A percentile compares a stretch with the other conserved stretches of the same genome.
Conservation (phyloP, 1,139 yeast species). For the Debaryomyces coudertii region DNA sequence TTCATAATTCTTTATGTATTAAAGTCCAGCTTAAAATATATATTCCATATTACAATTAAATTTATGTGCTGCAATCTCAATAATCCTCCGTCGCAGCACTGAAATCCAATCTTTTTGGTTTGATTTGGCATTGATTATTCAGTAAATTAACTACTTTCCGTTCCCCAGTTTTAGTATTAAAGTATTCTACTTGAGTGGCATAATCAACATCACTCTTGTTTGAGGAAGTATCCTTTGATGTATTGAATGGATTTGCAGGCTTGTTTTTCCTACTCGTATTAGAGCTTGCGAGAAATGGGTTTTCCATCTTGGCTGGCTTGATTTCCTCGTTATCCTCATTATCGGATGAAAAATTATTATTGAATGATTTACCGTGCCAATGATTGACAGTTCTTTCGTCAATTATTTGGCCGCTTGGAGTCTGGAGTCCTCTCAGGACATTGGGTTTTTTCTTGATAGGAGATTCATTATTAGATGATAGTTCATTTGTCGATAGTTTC, state of each 20-base stretch:
- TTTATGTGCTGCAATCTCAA: background rate
- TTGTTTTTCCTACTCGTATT: background rate
- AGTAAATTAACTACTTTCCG: conserved; percentile 36
- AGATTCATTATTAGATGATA: conserved; percentile 6
- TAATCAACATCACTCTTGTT: conserved; percentile 25
- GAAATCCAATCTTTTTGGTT: conserved; percentile 47
- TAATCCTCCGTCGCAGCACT: conserved; percentile 2
- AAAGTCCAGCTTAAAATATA: conserved; percentile 8
- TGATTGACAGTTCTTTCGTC: conserved; percentile 35
- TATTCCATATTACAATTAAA: conserved; percentile 1
- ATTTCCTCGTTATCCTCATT: conserved; percentile 24
- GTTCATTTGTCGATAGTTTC: conserved; percentile 3
- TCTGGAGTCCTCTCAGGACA: conserved; percentile 17
- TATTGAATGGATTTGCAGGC: conserved; percentile 11
- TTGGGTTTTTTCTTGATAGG: conserved; percentile 8
- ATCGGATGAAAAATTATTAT: conserved; percentile 31
- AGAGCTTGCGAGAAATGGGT: conserved; percentile 1
- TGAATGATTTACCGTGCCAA: conserved; percentile 43
- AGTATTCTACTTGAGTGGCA: conserved; percentile 43
- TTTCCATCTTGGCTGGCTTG: conserved; percentile 6
- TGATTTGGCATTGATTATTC: conserved; percentile 38
- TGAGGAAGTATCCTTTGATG: background rate
- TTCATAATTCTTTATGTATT: conserved; percentile 3
- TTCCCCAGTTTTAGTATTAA: conserved; percentile 45
- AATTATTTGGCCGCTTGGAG: conserved; percentile 43